These are phyloP conservation scores for Cryphonectria naterciae DNA, from an alignment of 2,329 filamentous ascomycete genomes.

Conservation along the genomic window DNA sequence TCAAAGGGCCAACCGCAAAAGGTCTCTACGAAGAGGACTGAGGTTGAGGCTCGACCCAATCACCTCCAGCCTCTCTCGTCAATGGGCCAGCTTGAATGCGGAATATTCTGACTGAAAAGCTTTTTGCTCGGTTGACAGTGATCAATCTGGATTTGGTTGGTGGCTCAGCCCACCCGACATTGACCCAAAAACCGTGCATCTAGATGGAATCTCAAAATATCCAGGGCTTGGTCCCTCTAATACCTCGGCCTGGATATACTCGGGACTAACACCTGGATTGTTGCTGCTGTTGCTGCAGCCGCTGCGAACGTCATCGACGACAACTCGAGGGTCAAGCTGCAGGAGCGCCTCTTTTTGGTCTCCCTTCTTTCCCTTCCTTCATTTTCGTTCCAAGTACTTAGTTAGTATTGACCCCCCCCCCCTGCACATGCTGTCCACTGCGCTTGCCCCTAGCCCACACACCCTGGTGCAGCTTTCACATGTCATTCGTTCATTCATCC, in stretches of 20 bases:
- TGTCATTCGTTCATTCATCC: neutral
- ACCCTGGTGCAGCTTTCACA: constrained; percentile 7
- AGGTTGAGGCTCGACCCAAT: no score
- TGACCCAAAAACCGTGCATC: neutral
- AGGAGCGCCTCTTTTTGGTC: no score
- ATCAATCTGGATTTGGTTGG: neutral
- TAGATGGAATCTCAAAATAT: neutral
- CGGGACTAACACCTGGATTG: neutral
- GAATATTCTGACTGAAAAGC: neutral
- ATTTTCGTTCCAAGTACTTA: no score
- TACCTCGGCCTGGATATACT: neutral
- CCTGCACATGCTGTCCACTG: neutral
- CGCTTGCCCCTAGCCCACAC: neutral
- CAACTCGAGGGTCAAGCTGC: neutral
- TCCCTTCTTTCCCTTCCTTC: no score
- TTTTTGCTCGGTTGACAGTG: neutral
- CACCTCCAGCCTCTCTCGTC: neutral
- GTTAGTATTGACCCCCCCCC: neutral
- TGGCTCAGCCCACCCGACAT: neutral
- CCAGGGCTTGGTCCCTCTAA: neutral
- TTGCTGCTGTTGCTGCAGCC: neutral
- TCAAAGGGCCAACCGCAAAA: neutral
- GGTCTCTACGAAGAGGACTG: neutral
- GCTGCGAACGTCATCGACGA: neutral
- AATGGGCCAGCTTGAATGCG: neutral